Evolutionary conservation across 768 basidiomycete genomes (phyloP), one percentile per base, ranked within the genome.

Genomic region (Xerocomellus intermedius): DNA sequence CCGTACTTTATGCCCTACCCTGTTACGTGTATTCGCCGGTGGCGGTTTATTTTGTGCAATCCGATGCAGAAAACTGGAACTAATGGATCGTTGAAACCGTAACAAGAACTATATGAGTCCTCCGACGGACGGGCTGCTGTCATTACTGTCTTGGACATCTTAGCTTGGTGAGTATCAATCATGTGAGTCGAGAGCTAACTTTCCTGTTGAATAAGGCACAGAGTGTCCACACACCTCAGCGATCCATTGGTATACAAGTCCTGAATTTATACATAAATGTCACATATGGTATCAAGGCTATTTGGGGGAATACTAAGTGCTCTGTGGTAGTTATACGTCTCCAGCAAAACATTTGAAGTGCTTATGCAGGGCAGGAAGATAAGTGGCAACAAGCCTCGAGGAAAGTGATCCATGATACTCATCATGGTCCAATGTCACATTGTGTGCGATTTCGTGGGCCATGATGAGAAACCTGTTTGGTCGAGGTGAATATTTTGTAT

Each of bases 391-490:
- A 4, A 66, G 24, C 32, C 37, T 41, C 21, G 65, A 47, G 30
- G 59, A 60, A 19, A 69, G 46, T 4, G 61, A 42, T 19, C 68
- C 66, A 17, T 68, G 66, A 32, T 69, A 54, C 45, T 67, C 67
- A 5, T 69, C 63, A 13, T 69, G 68, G 16, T 65, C 62, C 50
- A 55, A 48, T 0, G 59, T 53, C 12, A 47, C 42, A 10, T 65
- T 63, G 53, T 68, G 68, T 16, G 67, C 68, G 7, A 68, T 58
- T 48, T 68, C 67, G 16, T 68, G 67, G 2, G 59, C 66, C 56
- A 70, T 66, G 4, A 68, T 63, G 33, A 70, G 62, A 32, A 61
- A 68, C 67, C 67, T 68, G 13, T 48, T 38, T 8, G 22, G 39
- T 22, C 0, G 13, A 36, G 37, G 24, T 58, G 9, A 53, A 8